phyloP scores from a whole-genome alignment of 306 rosid genomes.

The Dryas alaskensis region DNA sequence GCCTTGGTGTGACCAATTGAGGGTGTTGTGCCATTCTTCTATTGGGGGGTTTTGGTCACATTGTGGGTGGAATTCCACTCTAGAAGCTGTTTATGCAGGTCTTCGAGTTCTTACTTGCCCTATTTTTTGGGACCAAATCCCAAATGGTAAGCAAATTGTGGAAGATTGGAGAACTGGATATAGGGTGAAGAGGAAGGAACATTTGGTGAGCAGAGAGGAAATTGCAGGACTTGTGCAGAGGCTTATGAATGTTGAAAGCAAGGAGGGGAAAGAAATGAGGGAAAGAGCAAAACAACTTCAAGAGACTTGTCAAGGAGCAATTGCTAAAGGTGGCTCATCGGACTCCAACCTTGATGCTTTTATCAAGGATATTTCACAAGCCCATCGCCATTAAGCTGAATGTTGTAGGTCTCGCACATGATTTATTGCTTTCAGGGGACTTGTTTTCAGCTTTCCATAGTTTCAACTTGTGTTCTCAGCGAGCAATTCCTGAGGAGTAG shows the following conservation, averaged over 20 bases:
- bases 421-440: no score
- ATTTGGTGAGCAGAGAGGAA: slow-evolving; percentile 31
- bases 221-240: slow-evolving; percentile 21
- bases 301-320: slow-evolving; percentile 20
- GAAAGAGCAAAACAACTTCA: slow-evolving; percentile 20
- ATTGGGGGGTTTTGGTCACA: slow-evolving; percentile 56
- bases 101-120: slow-evolving; percentile 43
- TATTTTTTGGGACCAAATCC: slow-evolving; percentile 35
- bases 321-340: slow-evolving; percentile 42
- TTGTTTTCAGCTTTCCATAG: no score
- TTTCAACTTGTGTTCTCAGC: no score
- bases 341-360: slow-evolving; percentile 29
- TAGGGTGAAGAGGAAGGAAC: slow-evolving; percentile 32
- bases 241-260: slow-evolving; percentile 35
- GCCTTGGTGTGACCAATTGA: slow-evolving; percentile 55
- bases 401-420: background rate
- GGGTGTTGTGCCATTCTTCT: slow-evolving; percentile 37
- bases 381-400: background rate
- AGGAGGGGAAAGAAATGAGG: slow-evolving; percentile 20
- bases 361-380: slow-evolving; percentile 13
- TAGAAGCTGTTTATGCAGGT: slow-evolving; percentile 42
- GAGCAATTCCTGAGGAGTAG: no score
- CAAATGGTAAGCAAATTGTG: slow-evolving; percentile 39
- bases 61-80: slow-evolving; percentile 55
- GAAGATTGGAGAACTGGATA: slow-evolving; percentile 46